Percentiles rank a stretch among this genome's conserved stretches.
Evolutionary conservation across 192 early-diverging fungal genomes (phyloP).

Genomic region (Allomyces macrogynus): DNA sequence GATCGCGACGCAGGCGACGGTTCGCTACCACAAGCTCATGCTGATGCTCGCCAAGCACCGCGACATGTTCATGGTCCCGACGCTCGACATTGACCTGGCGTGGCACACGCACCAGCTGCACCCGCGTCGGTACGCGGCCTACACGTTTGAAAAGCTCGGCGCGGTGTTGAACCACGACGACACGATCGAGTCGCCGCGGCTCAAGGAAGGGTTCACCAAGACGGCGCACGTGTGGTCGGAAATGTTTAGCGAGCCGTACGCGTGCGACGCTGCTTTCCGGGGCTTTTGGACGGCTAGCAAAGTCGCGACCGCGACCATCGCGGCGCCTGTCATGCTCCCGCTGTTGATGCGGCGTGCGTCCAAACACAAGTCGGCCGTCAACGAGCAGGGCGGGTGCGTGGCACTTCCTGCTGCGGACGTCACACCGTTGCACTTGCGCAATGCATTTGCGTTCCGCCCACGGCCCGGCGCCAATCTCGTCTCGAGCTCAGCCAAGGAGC

Average conservation of each 20-base stretch:
- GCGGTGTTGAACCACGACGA: slow-evolving; percentile 46
- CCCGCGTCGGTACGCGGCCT: slow-evolving; percentile 28
- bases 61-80: slow-evolving; percentile 25
- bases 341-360: background rate
- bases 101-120: slow-evolving; percentile 55
- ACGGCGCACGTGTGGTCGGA: slow-evolving; percentile 28
- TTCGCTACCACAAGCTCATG: background rate
- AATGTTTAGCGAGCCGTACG: slow-evolving; percentile 20
- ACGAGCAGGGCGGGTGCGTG: background rate
- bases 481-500: too few relatives aligned
- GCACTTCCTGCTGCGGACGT: background rate
- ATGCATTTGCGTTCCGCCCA: too few relatives aligned
- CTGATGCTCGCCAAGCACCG: slow-evolving; percentile 5
- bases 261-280: background rate
- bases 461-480: too few relatives aligned
- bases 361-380: background rate
- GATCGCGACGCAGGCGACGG: background rate
- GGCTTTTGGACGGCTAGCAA: slow-evolving; percentile 1
- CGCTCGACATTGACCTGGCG: slow-evolving; percentile 39
- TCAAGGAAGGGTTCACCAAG: slow-evolving; percentile 18
- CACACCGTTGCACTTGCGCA: too few relatives aligned
- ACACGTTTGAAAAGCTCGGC: slow-evolving; percentile 17
- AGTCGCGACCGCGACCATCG: slow-evolving; percentile 1
- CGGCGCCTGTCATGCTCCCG: slow-evolving; percentile 8
- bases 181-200: slow-evolving; percentile 14